These are phyloP conservation scores for Aspergillus saccharolyticus DNA, from an alignment of 495 filamentous ascomycete genomes.

Conservation along the genomic window DNA sequence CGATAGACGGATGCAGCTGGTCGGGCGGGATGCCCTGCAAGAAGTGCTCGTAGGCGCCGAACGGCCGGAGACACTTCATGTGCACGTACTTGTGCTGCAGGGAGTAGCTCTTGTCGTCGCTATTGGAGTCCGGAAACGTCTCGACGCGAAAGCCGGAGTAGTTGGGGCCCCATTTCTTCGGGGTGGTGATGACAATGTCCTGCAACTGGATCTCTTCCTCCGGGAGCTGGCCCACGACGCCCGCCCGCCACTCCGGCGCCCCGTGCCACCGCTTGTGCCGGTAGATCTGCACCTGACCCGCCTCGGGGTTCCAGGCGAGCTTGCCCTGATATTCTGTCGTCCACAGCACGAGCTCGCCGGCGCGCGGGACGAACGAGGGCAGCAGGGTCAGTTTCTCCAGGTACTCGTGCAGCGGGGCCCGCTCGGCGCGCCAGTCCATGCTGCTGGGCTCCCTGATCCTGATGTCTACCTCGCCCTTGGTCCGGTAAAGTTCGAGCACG, in stretches of 20 bases:
- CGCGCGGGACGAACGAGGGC: conserved; percentile 49
- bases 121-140: conserved; percentile 46
- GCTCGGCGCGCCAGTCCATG: conserved; percentile 51
- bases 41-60: conserved; percentile 46
- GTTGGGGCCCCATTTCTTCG: conserved; percentile 40
- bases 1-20: conserved; percentile 49
- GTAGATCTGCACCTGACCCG: conserved; percentile 29
- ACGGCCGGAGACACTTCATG: conserved; percentile 51
- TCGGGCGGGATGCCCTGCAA: conserved; percentile 34
- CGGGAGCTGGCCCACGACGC: conserved; percentile 47
- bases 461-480: conserved; percentile 34
- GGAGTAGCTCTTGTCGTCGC: conserved; percentile 45
- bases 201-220: conserved; percentile 37
- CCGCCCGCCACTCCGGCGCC: conserved; percentile 51
- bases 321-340: conserved; percentile 32
- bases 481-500: conserved; percentile 46
- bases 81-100: conserved; percentile 51
- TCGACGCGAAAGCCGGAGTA: conserved; percentile 57
- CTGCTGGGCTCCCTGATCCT: conserved; percentile 42
- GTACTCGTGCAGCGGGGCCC: conserved; percentile 30
- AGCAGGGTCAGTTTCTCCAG: conserved; percentile 35
- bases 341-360: conserved; percentile 57
- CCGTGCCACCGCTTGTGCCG: conserved; percentile 22
- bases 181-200: conserved; percentile 36
- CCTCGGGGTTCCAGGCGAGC: conserved; percentile 30